These are phyloP conservation scores for Alternaria metachromatica DNA, from an alignment of 2,329 filamentous ascomycete genomes.

Conservation along the genomic window DNA sequence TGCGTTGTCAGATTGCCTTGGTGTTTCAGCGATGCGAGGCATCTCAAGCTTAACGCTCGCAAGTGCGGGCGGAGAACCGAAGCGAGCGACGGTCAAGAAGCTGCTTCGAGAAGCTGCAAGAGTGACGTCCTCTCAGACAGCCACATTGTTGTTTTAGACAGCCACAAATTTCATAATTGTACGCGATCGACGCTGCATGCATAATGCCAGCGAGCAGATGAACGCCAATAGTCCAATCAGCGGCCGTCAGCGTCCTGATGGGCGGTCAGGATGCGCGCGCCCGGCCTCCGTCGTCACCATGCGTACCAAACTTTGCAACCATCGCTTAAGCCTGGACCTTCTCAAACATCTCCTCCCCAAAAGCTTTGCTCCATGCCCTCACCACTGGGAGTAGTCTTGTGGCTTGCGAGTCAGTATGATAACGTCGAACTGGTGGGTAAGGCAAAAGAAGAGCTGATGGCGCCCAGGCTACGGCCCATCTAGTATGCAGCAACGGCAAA, in stretches of 20 bases:
- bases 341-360: neutral
- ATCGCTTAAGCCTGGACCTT: neutral
- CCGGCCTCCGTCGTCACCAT: conserved; percentile 1
- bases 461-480: neutral
- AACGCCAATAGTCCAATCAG: conserved; percentile 8
- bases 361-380: neutral
- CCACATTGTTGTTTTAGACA: conserved; percentile 18
- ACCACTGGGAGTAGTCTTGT: neutral
- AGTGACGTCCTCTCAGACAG: conserved; percentile 39
- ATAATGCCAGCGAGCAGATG: conserved; percentile 4
- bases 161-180: neutral
- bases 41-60: conserved; percentile 3
- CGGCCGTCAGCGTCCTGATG: neutral
- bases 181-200: conserved; percentile 4
- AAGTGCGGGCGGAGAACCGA: conserved; percentile 5
- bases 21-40: neutral
- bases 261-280: conserved; percentile 1
- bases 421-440: neutral
- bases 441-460: neutral
- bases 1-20: neutral
- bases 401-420: conserved; percentile 1
- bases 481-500: conserved; percentile 1
- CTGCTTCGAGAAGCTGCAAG: neutral
- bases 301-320: conserved; percentile 2
- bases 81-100: neutral